Evolutionary conservation across 495 filamentous ascomycete genomes (phyloP), one percentile per base, ranked within the genome.

Genomic region (Penicillium manginii): DNA sequence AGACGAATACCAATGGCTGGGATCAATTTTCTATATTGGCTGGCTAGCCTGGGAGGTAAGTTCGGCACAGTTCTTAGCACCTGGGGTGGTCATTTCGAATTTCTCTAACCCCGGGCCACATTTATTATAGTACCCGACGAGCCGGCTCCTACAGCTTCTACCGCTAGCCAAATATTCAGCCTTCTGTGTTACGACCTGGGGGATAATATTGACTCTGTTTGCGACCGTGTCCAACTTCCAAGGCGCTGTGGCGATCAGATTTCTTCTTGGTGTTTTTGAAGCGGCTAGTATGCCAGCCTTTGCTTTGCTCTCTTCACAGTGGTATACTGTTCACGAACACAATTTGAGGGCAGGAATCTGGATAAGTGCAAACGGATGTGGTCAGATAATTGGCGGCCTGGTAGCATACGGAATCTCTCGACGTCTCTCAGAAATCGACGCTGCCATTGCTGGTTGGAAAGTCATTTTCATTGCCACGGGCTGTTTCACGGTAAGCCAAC

Each of bases 401-500:
- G 69, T 88, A 1, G 83, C 85, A 9, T 88, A 86, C 58, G 84
- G 83, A 42, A 86, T 88, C 54, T 81, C 84, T 11, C 70, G 71
- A 3, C 81, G 83, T 15, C 79, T 74, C 0, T 65, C 69, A 4
- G 65, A 70, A 12, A 71, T 83, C 49, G 81, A 77, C 4, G 70
- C 81, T 2, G 47, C 70, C 12, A 78, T 88, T 60, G 79, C 77
- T 39, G 72, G 80, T 3, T 88, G 84, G 85, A 84, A 86, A 69
- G 81, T 88, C 33, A 70, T 88, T 7, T 89, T 89, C 66, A 76
- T 89, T 4, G 75, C 83, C 22, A 84, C 81, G 5, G 86, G 87
- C 4, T 71, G 84, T 0, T 70, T 87, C 26, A 89, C 86, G 5
- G 66, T 79, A 3, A 52, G 45, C 11, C 35, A n/a, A 37, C 12